A percentile compares a stretch with the other conserved stretches of the same genome.
Evolutionary conservation across 2,329 filamentous ascomycete genomes (phyloP).

Genomic region (Fusarium abutilonis): DNA sequence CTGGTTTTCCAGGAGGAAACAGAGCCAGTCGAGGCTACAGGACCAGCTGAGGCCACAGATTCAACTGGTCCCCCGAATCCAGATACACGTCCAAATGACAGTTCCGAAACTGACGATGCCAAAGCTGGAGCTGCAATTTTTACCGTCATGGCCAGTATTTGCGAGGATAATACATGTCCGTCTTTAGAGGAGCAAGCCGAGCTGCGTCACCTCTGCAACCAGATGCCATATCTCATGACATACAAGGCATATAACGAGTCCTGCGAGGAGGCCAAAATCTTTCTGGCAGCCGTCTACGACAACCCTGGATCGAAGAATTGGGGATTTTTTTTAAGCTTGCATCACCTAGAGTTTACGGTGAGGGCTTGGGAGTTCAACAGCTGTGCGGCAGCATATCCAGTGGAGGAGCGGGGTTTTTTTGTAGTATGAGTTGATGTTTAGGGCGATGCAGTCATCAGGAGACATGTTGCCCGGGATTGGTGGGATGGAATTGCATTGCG

Average conservation of each 20-base stretch:
- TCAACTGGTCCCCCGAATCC: not conserved
- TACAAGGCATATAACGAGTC: not conserved
- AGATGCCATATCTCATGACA: slow-evolving; percentile 28
- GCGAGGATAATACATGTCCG: slow-evolving; percentile 1
- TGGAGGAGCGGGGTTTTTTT: slow-evolving; percentile 6
- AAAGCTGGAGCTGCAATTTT: slow-evolving; percentile 6
- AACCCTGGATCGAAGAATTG: slow-evolving; percentile 13
- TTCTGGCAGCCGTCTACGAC: slow-evolving; percentile 15
- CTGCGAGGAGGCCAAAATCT: slow-evolving; percentile 3
- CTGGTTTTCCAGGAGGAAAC: too few species aligned
- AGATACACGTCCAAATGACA: too few species aligned
- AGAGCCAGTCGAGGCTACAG: too few species aligned
- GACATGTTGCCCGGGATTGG: not conserved
- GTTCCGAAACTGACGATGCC: slow-evolving; percentile 4
- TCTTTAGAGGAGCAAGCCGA: not conserved
- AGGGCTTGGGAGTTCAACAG: slow-evolving; percentile 12
- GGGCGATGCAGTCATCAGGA: not conserved
- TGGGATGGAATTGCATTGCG: slow-evolving; percentile 12
- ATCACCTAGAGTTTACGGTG: slow-evolving; percentile 10
- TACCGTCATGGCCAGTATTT: slow-evolving; percentile 10
- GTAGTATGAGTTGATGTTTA: slow-evolving; percentile 17
- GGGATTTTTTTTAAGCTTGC: slow-evolving; percentile 22
- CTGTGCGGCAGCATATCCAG: slow-evolving; percentile 14
- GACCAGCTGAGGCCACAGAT: too few species aligned
- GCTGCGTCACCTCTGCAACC: slow-evolving; percentile 4